Percentiles rank a stretch among this genome's conserved stretches.
Evolutionary conservation across 129 eudicot species (phyloP).

Genomic region (Oenanthe sinensis): DNA sequence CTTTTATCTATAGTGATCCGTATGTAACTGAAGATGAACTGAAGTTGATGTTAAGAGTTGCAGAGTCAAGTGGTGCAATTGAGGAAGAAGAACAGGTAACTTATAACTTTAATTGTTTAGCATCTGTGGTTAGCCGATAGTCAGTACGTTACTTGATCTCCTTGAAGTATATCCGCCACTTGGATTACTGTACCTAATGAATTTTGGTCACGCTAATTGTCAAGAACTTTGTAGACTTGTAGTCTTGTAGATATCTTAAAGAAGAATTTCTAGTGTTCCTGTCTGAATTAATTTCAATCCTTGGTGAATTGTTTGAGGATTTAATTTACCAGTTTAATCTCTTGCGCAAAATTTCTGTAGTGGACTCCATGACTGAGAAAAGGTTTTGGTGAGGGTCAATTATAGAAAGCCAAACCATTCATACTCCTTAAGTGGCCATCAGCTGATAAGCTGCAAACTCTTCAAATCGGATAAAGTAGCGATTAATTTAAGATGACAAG

Average conservation of each 20-base stretch:
- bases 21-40: conserved; percentile 52
- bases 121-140: neutral
- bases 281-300: neutral
- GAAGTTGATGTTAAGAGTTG: conserved; percentile 40
- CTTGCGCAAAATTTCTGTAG: neutral
- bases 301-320: neutral
- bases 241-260: neutral
- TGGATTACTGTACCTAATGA: neutral
- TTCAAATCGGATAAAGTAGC: neutral
- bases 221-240: neutral
- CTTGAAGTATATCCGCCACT: neutral
- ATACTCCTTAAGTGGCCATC: neutral
- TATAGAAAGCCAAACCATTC: neutral
- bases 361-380: neutral
- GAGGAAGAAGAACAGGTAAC: conserved; percentile 76
- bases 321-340: neutral
- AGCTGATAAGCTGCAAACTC: neutral
- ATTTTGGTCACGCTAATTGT: neutral
- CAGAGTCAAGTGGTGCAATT: conserved; percentile 65
- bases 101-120: conserved; percentile 5
- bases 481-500: neutral
- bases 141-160: neutral
- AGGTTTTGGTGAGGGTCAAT: neutral
- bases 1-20: conserved; percentile 33
- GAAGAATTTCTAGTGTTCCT: neutral